Conservation (phyloP, 495 filamentous ascomycete species). For the Penicillium cosmopolitanum region DNA sequence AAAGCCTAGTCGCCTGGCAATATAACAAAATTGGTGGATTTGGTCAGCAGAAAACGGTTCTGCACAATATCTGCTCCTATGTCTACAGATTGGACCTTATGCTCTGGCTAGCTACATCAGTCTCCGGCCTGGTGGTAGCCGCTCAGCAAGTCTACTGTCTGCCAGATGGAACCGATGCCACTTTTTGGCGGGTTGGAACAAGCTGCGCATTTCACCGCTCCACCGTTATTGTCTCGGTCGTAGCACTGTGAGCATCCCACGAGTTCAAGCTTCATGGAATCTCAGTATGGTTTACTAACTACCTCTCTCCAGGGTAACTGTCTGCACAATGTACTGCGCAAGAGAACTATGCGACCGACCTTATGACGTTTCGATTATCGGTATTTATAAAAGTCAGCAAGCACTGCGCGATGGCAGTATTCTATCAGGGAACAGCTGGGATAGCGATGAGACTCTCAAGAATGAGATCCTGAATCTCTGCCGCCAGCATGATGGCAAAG, state of each 20-base stretch:
- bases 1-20: slow-evolving; percentile 51
- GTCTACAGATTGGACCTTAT: slow-evolving; percentile 41
- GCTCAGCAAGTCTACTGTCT: slow-evolving; percentile 46
- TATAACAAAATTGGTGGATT: slow-evolving; percentile 46
- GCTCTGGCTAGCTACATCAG: slow-evolving; percentile 46
- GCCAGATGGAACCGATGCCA: slow-evolving; percentile 26
- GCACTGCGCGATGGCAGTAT: slow-evolving; percentile 38
- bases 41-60: slow-evolving; percentile 36
- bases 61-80: slow-evolving; percentile 45
- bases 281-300: slow-evolving; percentile 7
- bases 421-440: slow-evolving; percentile 42
- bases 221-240: slow-evolving; percentile 39
- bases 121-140: slow-evolving; percentile 46
- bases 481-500: slow-evolving; percentile 40
- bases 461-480: slow-evolving; percentile 47
- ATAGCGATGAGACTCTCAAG: slow-evolving; percentile 47
- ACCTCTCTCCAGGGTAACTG: slow-evolving; percentile 32
- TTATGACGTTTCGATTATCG: slow-evolving; percentile 47
- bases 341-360: slow-evolving; percentile 46
- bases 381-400: slow-evolving; percentile 35
- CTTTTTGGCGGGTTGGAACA: slow-evolving; percentile 44
- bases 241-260: slow-evolving; percentile 41
- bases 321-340: slow-evolving; percentile 47
- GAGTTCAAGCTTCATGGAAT: background rate
- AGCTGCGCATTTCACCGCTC: slow-evolving; percentile 49